phyloP scores from a whole-genome alignment of 139 green algal species.

The Tetradesmus lagerheimii region DNA sequence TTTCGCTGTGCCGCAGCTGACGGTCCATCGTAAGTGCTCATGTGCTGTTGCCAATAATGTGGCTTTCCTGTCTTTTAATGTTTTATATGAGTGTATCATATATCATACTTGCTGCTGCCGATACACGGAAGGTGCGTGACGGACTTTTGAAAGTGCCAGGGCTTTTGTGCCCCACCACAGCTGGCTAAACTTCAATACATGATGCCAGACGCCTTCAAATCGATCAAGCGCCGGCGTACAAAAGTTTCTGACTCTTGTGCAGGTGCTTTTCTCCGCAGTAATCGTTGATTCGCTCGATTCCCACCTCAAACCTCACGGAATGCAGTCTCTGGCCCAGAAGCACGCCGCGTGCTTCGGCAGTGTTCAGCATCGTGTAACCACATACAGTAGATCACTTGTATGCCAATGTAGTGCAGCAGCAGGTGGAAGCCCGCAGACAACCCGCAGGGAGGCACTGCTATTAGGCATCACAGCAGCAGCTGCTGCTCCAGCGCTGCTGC shows the following conservation, averaged over 20 bases:
- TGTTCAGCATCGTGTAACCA: neutral
- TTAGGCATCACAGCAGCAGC: slow-evolving; percentile 9
- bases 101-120: too few relatives aligned
- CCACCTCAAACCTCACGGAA: neutral
- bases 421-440: neutral
- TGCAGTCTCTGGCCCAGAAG: neutral
- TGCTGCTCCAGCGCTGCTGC: neutral
- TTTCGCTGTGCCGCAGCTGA: neutral
- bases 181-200: neutral
- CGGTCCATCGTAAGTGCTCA: neutral
- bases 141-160: neutral
- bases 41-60: neutral
- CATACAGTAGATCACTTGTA: neutral
- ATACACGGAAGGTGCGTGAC: too few relatives aligned
- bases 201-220: neutral
- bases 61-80: too few relatives aligned
- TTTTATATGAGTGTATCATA: too few relatives aligned
- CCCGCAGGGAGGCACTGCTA: slow-evolving; percentile 15
- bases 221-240: neutral
- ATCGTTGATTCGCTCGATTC: too few relatives aligned
- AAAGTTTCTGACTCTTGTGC: too few relatives aligned
- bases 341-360: slow-evolving; percentile 6
- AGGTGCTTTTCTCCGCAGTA: too few relatives aligned
- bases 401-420: slow-evolving; percentile 2
- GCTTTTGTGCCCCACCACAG: neutral